phyloP scores from a whole-genome alignment of 306 rosid species.

The Lupinus albus region DNA sequence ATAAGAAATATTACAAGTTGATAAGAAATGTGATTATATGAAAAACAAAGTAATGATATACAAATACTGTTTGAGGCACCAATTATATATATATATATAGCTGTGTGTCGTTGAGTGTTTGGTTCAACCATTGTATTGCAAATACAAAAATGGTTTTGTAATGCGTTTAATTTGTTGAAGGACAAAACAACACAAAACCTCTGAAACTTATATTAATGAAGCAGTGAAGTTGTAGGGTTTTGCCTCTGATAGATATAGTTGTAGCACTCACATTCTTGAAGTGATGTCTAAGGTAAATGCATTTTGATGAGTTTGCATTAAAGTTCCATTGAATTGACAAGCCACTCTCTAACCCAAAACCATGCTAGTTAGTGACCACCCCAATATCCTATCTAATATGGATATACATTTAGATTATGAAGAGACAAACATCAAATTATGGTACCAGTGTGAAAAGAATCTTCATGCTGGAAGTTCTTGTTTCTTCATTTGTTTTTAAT shows the following conservation, averaged over 20 bases:
- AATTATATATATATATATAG: neutral
- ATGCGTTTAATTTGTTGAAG: conserved; percentile 2
- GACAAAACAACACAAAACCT: neutral
- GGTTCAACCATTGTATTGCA: conserved; percentile 5
- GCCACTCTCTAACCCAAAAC: conserved; percentile 34
- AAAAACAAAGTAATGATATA: conserved; percentile 6
- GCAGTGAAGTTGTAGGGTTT: conserved; percentile 37
- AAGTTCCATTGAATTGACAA: conserved; percentile 42
- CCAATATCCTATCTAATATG: conserved; percentile 40
- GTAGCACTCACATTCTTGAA: conserved; percentile 43
- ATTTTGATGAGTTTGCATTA: conserved; percentile 36
- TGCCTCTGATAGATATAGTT: conserved; percentile 26
- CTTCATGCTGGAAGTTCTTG: too few relatives aligned
- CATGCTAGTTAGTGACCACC: conserved; percentile 32
- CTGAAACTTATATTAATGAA: conserved; percentile 8
- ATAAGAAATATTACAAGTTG: too few relatives aligned
- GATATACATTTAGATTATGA: conserved; percentile 24
- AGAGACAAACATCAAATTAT: conserved; percentile 43
- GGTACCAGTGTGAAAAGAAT: too few relatives aligned
- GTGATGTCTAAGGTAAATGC: conserved; percentile 39
- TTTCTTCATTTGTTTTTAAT: too few relatives aligned
- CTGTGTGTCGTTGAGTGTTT: neutral
- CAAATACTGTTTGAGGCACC: conserved; percentile 21
- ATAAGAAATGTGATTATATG: too few relatives aligned
- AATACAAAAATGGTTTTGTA: neutral